Base-by-base conservation (phyloP, 2,329 filamentous ascomycete species). In the Aspergillus proliferans region DNA sequence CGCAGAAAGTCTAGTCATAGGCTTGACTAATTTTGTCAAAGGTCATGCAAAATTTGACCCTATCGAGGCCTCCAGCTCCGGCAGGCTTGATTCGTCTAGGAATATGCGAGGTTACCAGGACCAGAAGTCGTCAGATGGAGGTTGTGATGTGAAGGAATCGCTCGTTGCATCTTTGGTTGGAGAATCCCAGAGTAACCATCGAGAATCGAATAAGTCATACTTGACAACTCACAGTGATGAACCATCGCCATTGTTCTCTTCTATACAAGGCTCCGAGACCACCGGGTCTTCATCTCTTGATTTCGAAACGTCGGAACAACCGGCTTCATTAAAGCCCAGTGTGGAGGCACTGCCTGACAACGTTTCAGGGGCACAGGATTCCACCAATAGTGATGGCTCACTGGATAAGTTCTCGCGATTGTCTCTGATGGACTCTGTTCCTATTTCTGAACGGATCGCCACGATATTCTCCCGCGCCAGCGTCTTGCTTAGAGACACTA, bases 1-100 rank as follows among this genome's bases (percentile, higher is more conserved):
- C 44, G 74, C 77, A 1, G 77, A 80, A 48, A 71, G 77, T 18
- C 80, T 83, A 61, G 74, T 82, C 0, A 71, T 75, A 26, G 77
- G 76, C 0, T 64, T 81, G n/a, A 73, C 71, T 0, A 59, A 67
- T 2, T 79, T 78, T 49, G 71, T 78, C 10, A 76, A 78, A 54
- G 74, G 73, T 1, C 71, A 65, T 38, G 46, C 56, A 3, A 54
- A 58, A 15, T 63, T 62, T 18, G 58, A 63, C 22, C 58, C 60
- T 0, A 48, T 49, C 4, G 53, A 58, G 7, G 44, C 46, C 18
- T 54, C 58, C 4, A 53, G 41, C 3, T 45, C 54, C 15, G 47
- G 47, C 21, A 52, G 49, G 30, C 30, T 34, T 34, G 30, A n/a
- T 34, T 34, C 30, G 14, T 6, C 30, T n/a, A 34, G 9, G 30